Evolutionary conservation across 345 rosid genomes (phyloP), one percentile per base, ranked within the genome.

Genomic region (Gossypium thurberi): DNA sequence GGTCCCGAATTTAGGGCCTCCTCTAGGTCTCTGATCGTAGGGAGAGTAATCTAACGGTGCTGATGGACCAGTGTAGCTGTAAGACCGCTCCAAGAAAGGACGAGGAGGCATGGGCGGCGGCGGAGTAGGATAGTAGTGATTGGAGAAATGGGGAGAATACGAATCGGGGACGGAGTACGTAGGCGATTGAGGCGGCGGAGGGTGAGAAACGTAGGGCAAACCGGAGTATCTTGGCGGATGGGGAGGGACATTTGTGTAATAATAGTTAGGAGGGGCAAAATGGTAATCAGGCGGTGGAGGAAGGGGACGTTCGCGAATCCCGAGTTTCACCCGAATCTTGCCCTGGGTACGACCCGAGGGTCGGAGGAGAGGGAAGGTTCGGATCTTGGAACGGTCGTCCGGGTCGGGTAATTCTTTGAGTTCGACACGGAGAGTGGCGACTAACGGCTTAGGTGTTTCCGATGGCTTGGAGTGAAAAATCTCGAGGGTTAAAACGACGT

Each of bases 271-370:
- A 59, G 83, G 78, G 64, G 78, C 57, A 62, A 73, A 62, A 8
- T 66, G 82, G 84, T 74, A 77, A 72, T 76, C 78, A 11, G 69
- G 76, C 6, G 83, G 74, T 4, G 70, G 76, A 3, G 84, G 78
- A 48, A 63, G 69, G 8, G 82, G 79, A 8, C 89, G 83, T 61
- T 79, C 85, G 6, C 81, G 82, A 43, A 87, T 42, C 1, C 82
- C 83, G 11, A 85, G 59, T 78, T 84, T 85, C 66, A 87, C n/a
- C 9, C 80, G 76, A 69, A 84, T 79, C 84, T 85, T 85, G 3
- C 87, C 91, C 60, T 87, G 91, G 51, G 91, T 85, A 6, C 91
- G 87, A 25, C 89, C 91, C 6, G 89, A 85, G 0, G 91, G 88
- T 1, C 88, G 89, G 74, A 13, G 57, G 46, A 85, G 82, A 53